Percentiles rank a stretch among this genome's conserved stretches.
phyloP scores from a whole-genome alignment of 805 yeast genomes.

The Sugiyamaella qingdaonensis region DNA sequence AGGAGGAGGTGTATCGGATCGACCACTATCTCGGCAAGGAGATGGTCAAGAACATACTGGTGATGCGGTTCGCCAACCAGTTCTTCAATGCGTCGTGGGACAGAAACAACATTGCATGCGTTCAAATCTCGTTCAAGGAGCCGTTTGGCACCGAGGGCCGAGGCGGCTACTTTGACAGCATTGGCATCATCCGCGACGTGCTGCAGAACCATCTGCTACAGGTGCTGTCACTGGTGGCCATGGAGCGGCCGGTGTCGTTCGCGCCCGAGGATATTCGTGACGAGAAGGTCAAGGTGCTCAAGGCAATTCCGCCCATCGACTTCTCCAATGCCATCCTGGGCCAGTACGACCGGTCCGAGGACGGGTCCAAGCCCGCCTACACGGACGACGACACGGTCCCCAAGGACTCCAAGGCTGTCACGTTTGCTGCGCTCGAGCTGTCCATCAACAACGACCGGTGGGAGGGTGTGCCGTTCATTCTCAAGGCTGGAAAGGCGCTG shows the following conservation, averaged over 20 bases:
- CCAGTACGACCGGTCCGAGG: slow-evolving; percentile 79
- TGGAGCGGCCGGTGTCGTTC: slow-evolving; percentile 93
- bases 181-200: slow-evolving; percentile 95
- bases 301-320: slow-evolving; percentile 69
- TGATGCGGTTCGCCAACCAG: slow-evolving; percentile 86
- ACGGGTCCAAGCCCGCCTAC: slow-evolving; percentile 87
- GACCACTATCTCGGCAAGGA: slow-evolving; percentile 98
- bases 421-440: slow-evolving; percentile 82
- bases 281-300: slow-evolving; percentile 90
- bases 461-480: slow-evolving; percentile 95
- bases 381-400: slow-evolving; percentile 88
- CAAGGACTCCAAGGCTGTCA: slow-evolving; percentile 77
- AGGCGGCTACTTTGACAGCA: slow-evolving; percentile 94
- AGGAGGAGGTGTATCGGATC: slow-evolving; percentile 89
- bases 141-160: slow-evolving; percentile 99
- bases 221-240: slow-evolving; percentile 83
- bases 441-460: slow-evolving; percentile 89
- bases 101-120: slow-evolving; percentile 66
- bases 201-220: slow-evolving; percentile 97
- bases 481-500: slow-evolving; percentile 97
- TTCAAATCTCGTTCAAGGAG: slow-evolving; percentile 92
- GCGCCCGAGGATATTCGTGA: slow-evolving; percentile 93
- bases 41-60: slow-evolving; percentile 90
- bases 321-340: slow-evolving; percentile 70
- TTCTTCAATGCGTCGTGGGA: slow-evolving; percentile 88